phyloP scores from a whole-genome alignment of 2,329 filamentous ascomycete genomes.

The Colletotrichum lupini region DNA sequence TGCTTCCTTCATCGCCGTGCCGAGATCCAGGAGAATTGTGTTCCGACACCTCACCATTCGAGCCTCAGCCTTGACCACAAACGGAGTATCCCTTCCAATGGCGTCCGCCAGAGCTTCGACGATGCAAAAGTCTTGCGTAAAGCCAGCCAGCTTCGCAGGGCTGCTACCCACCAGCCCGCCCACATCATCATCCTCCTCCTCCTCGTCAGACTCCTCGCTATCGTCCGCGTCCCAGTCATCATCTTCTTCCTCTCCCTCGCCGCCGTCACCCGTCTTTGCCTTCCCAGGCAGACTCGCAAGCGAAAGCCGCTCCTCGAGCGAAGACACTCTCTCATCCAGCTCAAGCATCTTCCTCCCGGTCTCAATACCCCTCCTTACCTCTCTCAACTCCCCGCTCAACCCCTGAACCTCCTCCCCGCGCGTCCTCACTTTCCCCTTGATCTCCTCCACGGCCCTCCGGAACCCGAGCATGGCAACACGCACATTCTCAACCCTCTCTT shows the following conservation, averaged over 20 bases:
- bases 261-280: conserved; percentile 35
- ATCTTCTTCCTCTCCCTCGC: conserved; percentile 50
- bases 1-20: conserved; percentile 59
- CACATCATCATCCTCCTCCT: conserved; percentile 41
- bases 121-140: conserved; percentile 58
- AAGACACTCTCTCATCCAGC: conserved; percentile 69
- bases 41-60: conserved; percentile 64
- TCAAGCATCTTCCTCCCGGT: conserved; percentile 72
- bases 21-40: conserved; percentile 66
- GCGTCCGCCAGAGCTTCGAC: conserved; percentile 55
- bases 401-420: conserved; percentile 71
- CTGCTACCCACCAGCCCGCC: conserved; percentile 56
- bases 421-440: conserved; percentile 73
- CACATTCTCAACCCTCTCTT: conserved; percentile 91
- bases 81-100: conserved; percentile 59
- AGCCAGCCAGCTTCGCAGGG: conserved; percentile 55
- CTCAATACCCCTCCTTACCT: conserved; percentile 73
- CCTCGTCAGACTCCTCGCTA: conserved; percentile 43
- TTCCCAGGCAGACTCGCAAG: conserved; percentile 54
- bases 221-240: conserved; percentile 50
- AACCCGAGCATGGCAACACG: conserved; percentile 89
- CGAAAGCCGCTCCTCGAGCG: conserved; percentile 72
- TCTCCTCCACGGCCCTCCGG: conserved; percentile 80
- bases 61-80: conserved; percentile 64
- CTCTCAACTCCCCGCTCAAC: conserved; percentile 74